A percentile compares a stretch with the other conserved stretches of the same genome.
Conservation (phyloP, 306 rosid species). For the Acacia melanoxylon region DNA sequence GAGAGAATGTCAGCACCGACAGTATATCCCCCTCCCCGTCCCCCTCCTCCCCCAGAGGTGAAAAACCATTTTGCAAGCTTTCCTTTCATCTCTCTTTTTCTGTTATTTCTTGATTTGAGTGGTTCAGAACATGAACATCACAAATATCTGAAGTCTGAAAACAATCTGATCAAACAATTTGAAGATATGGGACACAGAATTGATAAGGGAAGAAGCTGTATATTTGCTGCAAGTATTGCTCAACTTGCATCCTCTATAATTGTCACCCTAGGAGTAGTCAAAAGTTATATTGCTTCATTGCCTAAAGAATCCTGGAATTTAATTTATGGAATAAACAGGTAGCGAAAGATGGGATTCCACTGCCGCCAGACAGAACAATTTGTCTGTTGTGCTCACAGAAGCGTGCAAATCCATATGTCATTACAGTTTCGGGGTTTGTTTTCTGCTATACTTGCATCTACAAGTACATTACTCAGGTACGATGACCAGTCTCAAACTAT, state of each 20-base stretch:
- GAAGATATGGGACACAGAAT: not conserved
- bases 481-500: slow-evolving; percentile 29
- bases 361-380: slow-evolving; percentile 67
- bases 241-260: slow-evolving; percentile 11
- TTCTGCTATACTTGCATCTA: slow-evolving; percentile 92
- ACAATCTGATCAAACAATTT: slow-evolving; percentile 4
- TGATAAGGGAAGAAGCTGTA: not conserved
- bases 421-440: slow-evolving; percentile 88
- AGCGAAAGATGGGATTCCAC: slow-evolving; percentile 87
- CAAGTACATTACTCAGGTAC: slow-evolving; percentile 88
- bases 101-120: slow-evolving; percentile 8
- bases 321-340: slow-evolving; percentile 57
- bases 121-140: not conserved
- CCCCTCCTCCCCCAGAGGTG: slow-evolving; percentile 97
- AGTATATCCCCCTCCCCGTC: slow-evolving; percentile 94
- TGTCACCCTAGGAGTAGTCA: not conserved
- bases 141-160: not conserved
- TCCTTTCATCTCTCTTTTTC: slow-evolving; percentile 15
- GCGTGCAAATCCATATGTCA: slow-evolving; percentile 92
- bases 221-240: slow-evolving; percentile 11
- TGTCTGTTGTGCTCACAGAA: slow-evolving; percentile 90
- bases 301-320: slow-evolving; percentile 20
- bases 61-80: slow-evolving; percentile 24
- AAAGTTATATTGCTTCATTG: slow-evolving; percentile 19
- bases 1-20: slow-evolving; percentile 99